Evolutionary conservation across 1,139 yeast genomes (phyloP), one percentile per base, ranked within the genome.

Genomic region (Hansenula sp.): DNA sequence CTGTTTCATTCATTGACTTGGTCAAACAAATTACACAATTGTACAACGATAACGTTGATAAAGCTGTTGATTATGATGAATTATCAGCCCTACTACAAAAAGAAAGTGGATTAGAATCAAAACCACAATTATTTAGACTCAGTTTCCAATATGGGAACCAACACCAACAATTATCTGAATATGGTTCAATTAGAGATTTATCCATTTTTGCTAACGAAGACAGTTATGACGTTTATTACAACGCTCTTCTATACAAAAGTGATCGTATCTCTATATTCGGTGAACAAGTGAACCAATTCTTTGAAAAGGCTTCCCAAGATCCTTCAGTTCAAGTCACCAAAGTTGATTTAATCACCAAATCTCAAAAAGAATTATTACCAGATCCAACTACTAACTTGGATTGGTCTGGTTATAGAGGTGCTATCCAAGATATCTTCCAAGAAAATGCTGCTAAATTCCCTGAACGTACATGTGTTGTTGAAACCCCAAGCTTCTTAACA

Each of bases 381-480:
- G 94, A 90, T 58, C 98, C 99, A 33, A 86, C 89, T 3, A 63
- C 68, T 12, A 84, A 90, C 55, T 73, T 92, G 51, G 95, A 89
- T 61, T 92, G 97, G 97, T 70, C 81, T 34, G 86, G 86, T 17
- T 92, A 80, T 64, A 75, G 94, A 50, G 98, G 99, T 36, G 90
- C 97, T 11, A 94, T 92, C 52, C 98, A 94, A 58, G 98, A 92
- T 55, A 90, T 92, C 37, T 92, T 92, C 63, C 80, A 82, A 62
- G 78, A 72, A 42, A 92, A 92, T 60, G 97, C 98, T 4, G 77
- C 71, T 35, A 75, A 73, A 49, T 81, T 77, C 58, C 98, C 98
- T 4, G 89, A 86, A 26, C 76, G 95, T 57, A 71, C 84, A 3
- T 88, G 97, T 68, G 96, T 92, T 35, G 83, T 90, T 27, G 98